A percentile compares a stretch with the other conserved stretches of the same genome.
Evolutionary conservation across 768 basidiomycete species (phyloP).

Genomic region (Suillus subalutaceus): DNA sequence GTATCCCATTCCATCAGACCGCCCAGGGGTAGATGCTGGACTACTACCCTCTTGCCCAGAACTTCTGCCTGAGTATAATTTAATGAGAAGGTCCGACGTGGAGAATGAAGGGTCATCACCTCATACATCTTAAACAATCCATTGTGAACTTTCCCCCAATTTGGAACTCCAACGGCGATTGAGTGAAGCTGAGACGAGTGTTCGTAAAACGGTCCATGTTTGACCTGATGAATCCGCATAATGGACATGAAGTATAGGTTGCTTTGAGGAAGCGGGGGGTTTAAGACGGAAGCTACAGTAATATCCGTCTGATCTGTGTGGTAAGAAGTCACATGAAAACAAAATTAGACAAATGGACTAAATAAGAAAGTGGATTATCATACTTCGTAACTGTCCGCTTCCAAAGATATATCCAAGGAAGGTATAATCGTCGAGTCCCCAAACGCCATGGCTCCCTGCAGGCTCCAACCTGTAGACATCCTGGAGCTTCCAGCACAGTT

Average conservation of each 20-base stretch:
- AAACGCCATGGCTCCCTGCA: slow-evolving; percentile 97
- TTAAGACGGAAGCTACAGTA: slow-evolving; percentile 66
- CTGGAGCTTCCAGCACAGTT: slow-evolving; percentile 84
- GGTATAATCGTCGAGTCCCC: slow-evolving; percentile 93
- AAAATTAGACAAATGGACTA: background rate
- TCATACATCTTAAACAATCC: slow-evolving; percentile 97
- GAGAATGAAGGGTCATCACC: slow-evolving; percentile 42
- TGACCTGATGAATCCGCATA: slow-evolving; percentile 77
- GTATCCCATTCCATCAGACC: slow-evolving; percentile 73
- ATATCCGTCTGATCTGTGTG: slow-evolving; percentile 60
- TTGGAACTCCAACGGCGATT: slow-evolving; percentile 86
- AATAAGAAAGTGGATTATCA: slow-evolving; percentile 19
- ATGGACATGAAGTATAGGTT: slow-evolving; percentile 85
- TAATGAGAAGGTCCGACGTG: slow-evolving; percentile 9
- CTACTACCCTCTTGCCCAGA: slow-evolving; percentile 91
- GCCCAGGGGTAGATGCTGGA: slow-evolving; percentile 90
- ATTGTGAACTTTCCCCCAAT: slow-evolving; percentile 87
- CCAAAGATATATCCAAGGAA: slow-evolving; percentile 93
- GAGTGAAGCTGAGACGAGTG: slow-evolving; percentile 89
- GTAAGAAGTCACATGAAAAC: slow-evolving; percentile 7
- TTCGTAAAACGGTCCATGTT: slow-evolving; percentile 87
- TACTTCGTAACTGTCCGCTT: slow-evolving; percentile 85
- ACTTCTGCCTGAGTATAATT: slow-evolving; percentile 71
- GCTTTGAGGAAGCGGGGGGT: slow-evolving; percentile 57
- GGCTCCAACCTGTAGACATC: slow-evolving; percentile 91